Evolutionary conservation across 495 filamentous ascomycete species (phyloP), one percentile per base, ranked within the genome.

Genomic region (Penicillium arizonense): DNA sequence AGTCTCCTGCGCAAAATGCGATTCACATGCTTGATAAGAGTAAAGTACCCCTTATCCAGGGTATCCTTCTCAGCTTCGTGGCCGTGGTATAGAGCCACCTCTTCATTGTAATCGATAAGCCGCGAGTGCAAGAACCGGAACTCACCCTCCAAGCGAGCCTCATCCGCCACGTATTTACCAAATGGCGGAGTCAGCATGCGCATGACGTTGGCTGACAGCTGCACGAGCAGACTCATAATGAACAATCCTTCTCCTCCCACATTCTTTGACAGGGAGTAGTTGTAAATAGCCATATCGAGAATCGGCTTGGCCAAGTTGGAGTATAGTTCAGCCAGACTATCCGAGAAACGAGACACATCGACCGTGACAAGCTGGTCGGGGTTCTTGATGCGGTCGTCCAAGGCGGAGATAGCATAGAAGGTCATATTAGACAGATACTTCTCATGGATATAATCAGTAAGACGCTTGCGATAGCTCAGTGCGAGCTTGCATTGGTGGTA

Each of bases 371-470:
- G 83, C 71, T 98, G 94, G 70, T 98, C 94, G 7, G 94, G 90
- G 63, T 98, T 98, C 77, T 96, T 96, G 77, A 98, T 96, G 53
- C 94, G 87, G 67, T 98, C 94, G 57, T 98, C 94, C 34, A 98
- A 75, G 3, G 95, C 91, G 2, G 91, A 95, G 38, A 98, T 88
- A 4, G 90, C 89, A 71, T 98, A 98, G 72, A 97, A 98, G 0
- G 94, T 97, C 87, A 98, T 90, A 40, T 97, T 86, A 9, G 87
- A 90, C 13, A 98, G 82, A 67, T 98, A 98, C 62, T 89, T 87
- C 52, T 91, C 84, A 72, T 97, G 95, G 40, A 98, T 91, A 69
- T 96, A 79, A 56, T 91, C 85, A 20, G 95, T 97, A 38, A 98
- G 77, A 8, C 94, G 85, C 34, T 89, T 96, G 28, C 94, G 86